A percentile compares a stretch with the other conserved stretches of the same genome.
phyloP scores from a whole-genome alignment of 257 asterid species.

The Euphrasia confusa region DNA sequence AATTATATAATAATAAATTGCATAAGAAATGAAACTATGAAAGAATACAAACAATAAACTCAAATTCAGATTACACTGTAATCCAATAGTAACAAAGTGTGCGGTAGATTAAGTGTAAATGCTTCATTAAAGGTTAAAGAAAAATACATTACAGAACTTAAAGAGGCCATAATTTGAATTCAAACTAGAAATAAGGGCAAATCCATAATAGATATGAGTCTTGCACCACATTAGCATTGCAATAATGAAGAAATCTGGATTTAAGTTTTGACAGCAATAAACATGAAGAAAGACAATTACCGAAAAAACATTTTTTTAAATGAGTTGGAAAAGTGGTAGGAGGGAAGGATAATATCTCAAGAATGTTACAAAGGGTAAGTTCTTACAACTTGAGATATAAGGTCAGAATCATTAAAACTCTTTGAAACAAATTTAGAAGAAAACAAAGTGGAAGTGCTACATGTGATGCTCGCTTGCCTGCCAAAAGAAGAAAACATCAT shows the following conservation, averaged over 20 bases:
- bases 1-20: background rate
- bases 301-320: background rate
- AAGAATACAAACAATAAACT: conserved; percentile 6
- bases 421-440: background rate
- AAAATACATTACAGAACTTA: background rate
- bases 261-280: too few relatives aligned
- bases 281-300: background rate
- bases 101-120: background rate
- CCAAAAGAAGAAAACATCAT: background rate
- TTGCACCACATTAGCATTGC: background rate
- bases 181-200: conserved; percentile 3
- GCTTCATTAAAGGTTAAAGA: conserved; percentile 6
- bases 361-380: background rate
- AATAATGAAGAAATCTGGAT: too few relatives aligned
- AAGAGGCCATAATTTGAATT: conserved; percentile 1
- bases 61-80: conserved; percentile 15
- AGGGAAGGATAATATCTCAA: background rate
- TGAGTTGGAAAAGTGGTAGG: background rate
- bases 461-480: background rate
- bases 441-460: background rate
- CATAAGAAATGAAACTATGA: background rate
- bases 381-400: background rate
- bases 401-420: background rate
- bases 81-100: background rate
- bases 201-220: background rate